Base-by-base conservation (phyloP, 2,329 filamentous ascomycete species). In the Pyrenophora tritici-repentis region DNA sequence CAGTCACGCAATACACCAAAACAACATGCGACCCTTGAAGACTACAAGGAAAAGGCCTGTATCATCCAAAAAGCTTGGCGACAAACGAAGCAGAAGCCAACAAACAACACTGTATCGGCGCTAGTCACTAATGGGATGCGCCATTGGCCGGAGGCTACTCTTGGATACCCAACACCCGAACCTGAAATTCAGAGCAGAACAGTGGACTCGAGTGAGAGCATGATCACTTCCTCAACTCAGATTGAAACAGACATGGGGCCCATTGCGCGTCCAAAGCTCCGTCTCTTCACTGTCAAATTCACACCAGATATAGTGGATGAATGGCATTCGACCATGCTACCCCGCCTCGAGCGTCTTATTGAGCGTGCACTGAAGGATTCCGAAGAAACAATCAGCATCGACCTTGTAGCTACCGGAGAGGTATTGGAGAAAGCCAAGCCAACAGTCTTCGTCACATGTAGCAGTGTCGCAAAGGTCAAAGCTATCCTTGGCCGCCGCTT, bases 401-500 rank as follows among this genome's bases (percentile, higher is more conserved):
- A 87, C 8, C 82, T 93, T 1, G 85, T 90, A 53, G 87, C 86
- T 0, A 85, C 91, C 34, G 89, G 89, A 14, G 85, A 88, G 44
- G 85, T 84, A 3, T 80, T 84, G 5, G 79, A 85, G 31, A 84
- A 82, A 47, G 85, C 86, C 0, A 83, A 81, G 47, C 88, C 89
- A 0, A 92, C 89, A 0, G 87, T 91, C 0, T 78, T 92, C 16
- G 85, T 93, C 7, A 86, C 90, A 3, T 93, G 89, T 73, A 87
- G 84, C 2, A 91, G 88, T 3, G 87, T 90, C 7, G 78, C 78
- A 42, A 90, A 89, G 67, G 86, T 92, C 24, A 86, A 87, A 43
- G 81, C 83, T 16, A 86, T 90, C 36, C 74, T 93, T 5, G 86
- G 85, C 67, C 87, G 86, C 63, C 84, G 86, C 56, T 80, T 92